Evolutionary conservation across 2,329 filamentous ascomycete genomes (phyloP), one percentile per base, ranked within the genome.

Genomic region (Ceratocystis variospora): DNA sequence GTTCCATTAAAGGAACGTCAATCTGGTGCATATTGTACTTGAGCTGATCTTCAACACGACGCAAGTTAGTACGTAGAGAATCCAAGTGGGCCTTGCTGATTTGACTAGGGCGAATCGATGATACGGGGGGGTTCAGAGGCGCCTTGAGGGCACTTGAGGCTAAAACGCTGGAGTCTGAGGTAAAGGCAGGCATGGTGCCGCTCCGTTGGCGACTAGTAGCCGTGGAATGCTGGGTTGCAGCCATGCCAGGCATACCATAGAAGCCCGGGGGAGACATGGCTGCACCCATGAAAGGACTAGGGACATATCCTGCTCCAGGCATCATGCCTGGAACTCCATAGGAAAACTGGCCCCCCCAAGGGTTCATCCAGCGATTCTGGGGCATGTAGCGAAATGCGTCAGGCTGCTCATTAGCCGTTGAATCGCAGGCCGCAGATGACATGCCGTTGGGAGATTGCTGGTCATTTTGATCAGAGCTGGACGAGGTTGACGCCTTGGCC

Each of bases 11-110:
- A 68, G 76, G 78, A 69, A 83, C 81, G 67, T 86, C 83, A 68
- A 86, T 83, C 70, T 86, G 83, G 69, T 86, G 82, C 69, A 79
- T 80, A 71, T 86, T 86, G 75, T 82, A 84, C 64, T 79, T 78
- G 57, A 86, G 73, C 69, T 87, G 83, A 68, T 83, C 80, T 69
- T 85, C 79, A 50, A 81, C 76, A 48, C 69, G 67, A 41, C 68
- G 68, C n/a, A 70, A 62, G 62, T 70, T 70, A 67, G 80, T 80
- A 70, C 79, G 82, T 68, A 86, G 76, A n/a, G 79, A 78, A 25
- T 79, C 77, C 62, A 85, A 78, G 70, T 85, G 83, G 69, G 80
- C 82, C 71, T 76, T 81, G 6, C 81, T 85, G 70, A 85, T 83
- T n/a, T 83, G 80, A 70, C 83, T 85, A 3, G 79, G 79, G 25